Base-by-base conservation (phyloP, 1,284 basidiomycete genomes). In the Boletus calvinii region DNA sequence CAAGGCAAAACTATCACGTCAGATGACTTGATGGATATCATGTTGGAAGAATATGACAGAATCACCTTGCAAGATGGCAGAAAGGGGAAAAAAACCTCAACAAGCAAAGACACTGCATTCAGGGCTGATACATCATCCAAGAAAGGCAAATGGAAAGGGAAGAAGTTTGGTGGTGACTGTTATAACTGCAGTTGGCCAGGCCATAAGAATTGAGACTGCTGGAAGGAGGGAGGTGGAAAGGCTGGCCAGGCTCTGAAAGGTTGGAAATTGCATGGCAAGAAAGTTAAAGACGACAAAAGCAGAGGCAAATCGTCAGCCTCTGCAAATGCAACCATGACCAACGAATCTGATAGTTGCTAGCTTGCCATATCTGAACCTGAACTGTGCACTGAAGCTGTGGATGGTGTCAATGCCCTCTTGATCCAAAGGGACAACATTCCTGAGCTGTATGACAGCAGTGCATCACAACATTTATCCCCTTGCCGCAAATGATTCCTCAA, bases 361-460 rank as follows among this genome's bases (percentile, higher is more conserved):
- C 26, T 26, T 26, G 26, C 26, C 26, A 6, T 26, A 8, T 8
- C 26, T 6, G 26, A 26, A 26, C 7, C 26, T 7, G 26, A 26
- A 8, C 7, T 26, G 7, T 6, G 1, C 26, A 26, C 22, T 22
- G 22, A 22, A 3, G 22, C 22, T 5, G 22, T 22, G 22, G 22
- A 22, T 22, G 22, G 22, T 5, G 22, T 22, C 22, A 22, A 22
- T 22, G 2, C 22, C 22, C 22, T 22, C 22, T 5, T 22, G 22
- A 5, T 22, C 22, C 22, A 8, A 26, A 26, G 6, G 5, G 26
- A 26, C 1, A 26, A 26, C 7, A 8, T 6, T 26, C 13, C 53
- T 4, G 66, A 74, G 43, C 38, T 77, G 0, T 69, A 65, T 42
- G 69, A 78, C 55, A 74, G 71, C 8, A 72, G 77, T 0, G 64